phyloP scores from a whole-genome alignment of 1,284 basidiomycete species.

The Rhodotorula sp. region DNA sequence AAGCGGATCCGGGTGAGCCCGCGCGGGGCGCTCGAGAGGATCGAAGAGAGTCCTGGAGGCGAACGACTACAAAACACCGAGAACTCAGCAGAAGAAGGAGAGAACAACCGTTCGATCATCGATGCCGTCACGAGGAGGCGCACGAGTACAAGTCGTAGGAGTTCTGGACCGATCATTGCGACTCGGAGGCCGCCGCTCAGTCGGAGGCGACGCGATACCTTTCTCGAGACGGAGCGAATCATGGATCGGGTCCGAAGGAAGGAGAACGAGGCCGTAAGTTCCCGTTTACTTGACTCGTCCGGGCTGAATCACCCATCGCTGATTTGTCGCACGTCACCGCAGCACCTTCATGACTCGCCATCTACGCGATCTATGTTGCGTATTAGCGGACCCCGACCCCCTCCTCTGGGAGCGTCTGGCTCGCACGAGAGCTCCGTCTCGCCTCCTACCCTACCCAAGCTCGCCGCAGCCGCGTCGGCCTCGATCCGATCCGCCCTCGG shows the following conservation, averaged over 20 bases:
- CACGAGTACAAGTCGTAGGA: background rate
- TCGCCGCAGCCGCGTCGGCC: conserved; percentile 34
- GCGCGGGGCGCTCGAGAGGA: background rate
- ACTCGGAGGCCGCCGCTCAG: background rate
- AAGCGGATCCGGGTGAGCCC: conserved; percentile 70
- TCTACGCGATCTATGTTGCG: background rate
- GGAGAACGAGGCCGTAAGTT: too few species aligned
- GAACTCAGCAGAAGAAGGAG: background rate
- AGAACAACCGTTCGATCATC: background rate
- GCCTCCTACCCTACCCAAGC: conserved; percentile 20
- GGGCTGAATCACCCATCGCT: too few species aligned
- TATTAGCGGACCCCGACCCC: background rate
- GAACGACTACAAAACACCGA: conserved; percentile 65
- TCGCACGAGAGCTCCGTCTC: background rate
- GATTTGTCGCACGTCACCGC: too few species aligned
- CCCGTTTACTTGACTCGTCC: too few species aligned
- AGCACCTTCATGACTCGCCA: background rate
- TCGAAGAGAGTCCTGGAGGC: conserved; percentile 58
- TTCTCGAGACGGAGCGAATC: too few species aligned
- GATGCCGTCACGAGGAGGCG: background rate
- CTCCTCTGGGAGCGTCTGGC: background rate
- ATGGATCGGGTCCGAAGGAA: too few species aligned
- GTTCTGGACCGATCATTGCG: background rate
- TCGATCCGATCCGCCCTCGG: conserved; percentile 27
- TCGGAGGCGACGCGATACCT: too few species aligned